Conservation (phyloP, 306 rosid genomes). For the Fragaria iinumae region DNA sequence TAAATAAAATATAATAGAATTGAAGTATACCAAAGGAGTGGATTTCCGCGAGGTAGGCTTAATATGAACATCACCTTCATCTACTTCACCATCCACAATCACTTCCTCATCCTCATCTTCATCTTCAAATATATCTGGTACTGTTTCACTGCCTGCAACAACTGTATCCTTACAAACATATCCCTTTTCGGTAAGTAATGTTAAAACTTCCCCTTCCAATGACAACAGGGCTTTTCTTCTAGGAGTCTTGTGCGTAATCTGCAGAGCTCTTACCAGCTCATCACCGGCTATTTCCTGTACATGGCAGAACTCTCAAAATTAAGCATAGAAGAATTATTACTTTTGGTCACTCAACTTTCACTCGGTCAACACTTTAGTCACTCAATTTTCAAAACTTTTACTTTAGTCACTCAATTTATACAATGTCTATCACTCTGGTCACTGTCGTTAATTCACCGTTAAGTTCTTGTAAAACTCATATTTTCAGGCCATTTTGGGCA, state of each 20-base stretch:
- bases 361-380: too few species aligned
- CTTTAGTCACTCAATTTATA: too few species aligned
- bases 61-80: conserved; percentile 98
- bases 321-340: conserved; percentile 5
- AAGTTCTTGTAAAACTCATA: too few species aligned
- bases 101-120: conserved; percentile 96
- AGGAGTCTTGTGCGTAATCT: conserved; percentile 80
- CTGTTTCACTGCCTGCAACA: conserved; percentile 49
- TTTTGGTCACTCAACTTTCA: too few species aligned
- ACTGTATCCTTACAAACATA: conserved; percentile 52
- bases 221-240: conserved; percentile 83
- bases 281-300: conserved; percentile 83
- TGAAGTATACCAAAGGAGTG: conserved; percentile 53
- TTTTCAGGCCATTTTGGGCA: too few species aligned
- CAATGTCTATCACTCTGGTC: too few species aligned
- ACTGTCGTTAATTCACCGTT: too few species aligned
- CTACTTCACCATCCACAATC: conserved; percentile 95
- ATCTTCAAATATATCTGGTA: conserved; percentile 68
- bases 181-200: conserved; percentile 82
- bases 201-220: conserved; percentile 76
- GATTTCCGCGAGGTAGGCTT: conserved; percentile 67
- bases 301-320: conserved; percentile 20
- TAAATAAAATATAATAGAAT: conserved; percentile 15
- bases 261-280: conserved; percentile 67
- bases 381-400: too few species aligned